Conservation (phyloP, 2,329 filamentous ascomycete species). For the Botrytis squamosa region DNA sequence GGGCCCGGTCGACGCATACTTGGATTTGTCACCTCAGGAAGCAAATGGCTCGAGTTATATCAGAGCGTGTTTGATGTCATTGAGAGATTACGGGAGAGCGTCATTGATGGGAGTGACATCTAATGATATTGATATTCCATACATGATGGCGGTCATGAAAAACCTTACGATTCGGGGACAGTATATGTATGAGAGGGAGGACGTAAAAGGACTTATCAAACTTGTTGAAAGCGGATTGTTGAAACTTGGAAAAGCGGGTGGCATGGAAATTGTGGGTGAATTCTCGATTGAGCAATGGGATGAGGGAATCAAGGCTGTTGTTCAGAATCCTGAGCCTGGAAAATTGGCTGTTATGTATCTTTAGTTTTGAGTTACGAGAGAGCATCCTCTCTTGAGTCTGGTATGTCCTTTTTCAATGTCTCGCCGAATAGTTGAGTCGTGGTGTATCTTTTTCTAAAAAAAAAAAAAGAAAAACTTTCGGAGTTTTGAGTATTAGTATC, state of each 20-base stretch:
- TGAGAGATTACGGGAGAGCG: slow-evolving; percentile 38
- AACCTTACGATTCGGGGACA: slow-evolving; percentile 44
- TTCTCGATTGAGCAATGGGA: slow-evolving; percentile 25
- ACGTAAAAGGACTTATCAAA: slow-evolving; percentile 44
- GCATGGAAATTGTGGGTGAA: slow-evolving; percentile 9
- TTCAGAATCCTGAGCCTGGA: slow-evolving; percentile 31
- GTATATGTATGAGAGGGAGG: slow-evolving; percentile 47
- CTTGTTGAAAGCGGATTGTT: slow-evolving; percentile 41
- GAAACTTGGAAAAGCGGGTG: slow-evolving; percentile 19
- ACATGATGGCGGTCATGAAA: slow-evolving; percentile 36
- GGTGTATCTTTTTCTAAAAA: neutral
- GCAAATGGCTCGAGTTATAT: slow-evolving; percentile 45
- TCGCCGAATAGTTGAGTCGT: neutral
- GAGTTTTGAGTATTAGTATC: neutral
- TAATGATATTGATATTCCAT: slow-evolving; percentile 37
- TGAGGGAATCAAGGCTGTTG: slow-evolving; percentile 21
- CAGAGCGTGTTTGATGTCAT: slow-evolving; percentile 38
- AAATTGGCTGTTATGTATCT: neutral
- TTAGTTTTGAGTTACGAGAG: neutral
- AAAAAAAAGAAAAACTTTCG: neutral
- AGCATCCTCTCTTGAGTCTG: neutral
- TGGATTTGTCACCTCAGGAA: slow-evolving; percentile 48
- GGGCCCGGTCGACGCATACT: slow-evolving; percentile 43
- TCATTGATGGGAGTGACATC: slow-evolving; percentile 39
- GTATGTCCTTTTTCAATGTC: neutral